These are phyloP conservation scores for Fistulifera pelliculosa DNA, from an alignment of 108 stramenopile species.

Conservation along the genomic window DNA sequence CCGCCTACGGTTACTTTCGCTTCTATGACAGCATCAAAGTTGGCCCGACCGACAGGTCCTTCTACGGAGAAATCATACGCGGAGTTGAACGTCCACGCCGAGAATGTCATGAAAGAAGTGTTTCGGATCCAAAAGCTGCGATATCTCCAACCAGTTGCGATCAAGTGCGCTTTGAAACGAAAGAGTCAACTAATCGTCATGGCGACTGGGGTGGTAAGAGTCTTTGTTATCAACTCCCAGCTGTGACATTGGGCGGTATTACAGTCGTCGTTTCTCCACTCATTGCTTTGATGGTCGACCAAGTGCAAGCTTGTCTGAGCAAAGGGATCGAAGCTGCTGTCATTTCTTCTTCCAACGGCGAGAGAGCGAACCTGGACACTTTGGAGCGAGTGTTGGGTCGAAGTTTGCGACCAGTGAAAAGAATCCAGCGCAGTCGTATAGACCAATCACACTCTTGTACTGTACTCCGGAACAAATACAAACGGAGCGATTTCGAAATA, in stretches of 20 bases:
- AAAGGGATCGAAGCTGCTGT: conserved; percentile 65
- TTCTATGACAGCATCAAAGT: no score
- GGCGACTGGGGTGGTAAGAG: conserved; percentile 94
- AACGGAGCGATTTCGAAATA: conserved; percentile 53
- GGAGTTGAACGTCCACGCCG: conserved; percentile 1
- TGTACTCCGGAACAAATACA: conserved; percentile 92
- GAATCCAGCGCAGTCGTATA: not conserved
- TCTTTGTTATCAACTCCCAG: conserved; percentile 94
- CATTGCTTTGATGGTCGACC: conserved; percentile 93
- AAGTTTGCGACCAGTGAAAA: conserved; percentile 12
- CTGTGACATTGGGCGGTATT: conserved; percentile 63
- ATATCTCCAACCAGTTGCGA: conserved; percentile 47
- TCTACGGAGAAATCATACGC: not conserved
- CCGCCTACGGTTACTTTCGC: not conserved
- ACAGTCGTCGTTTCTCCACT: conserved; percentile 95
- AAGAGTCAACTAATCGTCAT: conserved; percentile 67
- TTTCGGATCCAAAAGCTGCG: conserved; percentile 48
- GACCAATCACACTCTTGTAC: conserved; percentile 71
- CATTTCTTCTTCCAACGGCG: conserved; percentile 35
- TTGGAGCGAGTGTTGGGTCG: conserved; percentile 32
- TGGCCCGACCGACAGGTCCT: not conserved
- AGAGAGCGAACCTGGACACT: conserved; percentile 39
- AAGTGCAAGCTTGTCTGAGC: conserved; percentile 62
- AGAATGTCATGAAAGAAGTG: conserved; percentile 21
- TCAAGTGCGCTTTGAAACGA: conserved; percentile 36